phyloP scores from a whole-genome alignment of 2,329 filamentous ascomycete species.

The Aureobasidium sp. region DNA sequence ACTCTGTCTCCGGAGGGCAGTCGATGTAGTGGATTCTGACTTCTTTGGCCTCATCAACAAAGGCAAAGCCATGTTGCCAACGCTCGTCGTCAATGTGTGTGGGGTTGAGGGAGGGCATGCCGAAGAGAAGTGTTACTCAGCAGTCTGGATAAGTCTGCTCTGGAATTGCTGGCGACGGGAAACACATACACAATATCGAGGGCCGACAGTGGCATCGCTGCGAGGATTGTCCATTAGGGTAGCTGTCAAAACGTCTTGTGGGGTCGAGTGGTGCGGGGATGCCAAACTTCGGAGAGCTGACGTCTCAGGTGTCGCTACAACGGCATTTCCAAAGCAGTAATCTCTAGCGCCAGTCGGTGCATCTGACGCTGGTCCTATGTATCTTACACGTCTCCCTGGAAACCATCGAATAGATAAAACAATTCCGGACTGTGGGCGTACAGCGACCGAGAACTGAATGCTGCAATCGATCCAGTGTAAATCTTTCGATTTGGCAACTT shows the following conservation, averaged over 20 bases:
- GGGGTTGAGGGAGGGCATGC: slow-evolving; percentile 1
- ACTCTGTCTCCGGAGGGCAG: not conserved
- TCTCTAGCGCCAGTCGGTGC: not conserved
- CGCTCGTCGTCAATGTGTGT: slow-evolving; percentile 1
- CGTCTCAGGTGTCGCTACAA: not conserved
- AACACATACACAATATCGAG: not conserved
- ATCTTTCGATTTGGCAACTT: no score
- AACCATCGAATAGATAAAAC: no score
- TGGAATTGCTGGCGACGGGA: not conserved
- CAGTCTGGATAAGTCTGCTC: not conserved
- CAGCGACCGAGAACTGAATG: no score
- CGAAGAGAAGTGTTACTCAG: no score
- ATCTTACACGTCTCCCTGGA: no score
- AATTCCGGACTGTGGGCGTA: no score
- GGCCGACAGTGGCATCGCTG: not conserved
- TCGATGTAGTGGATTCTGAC: slow-evolving; percentile 22
- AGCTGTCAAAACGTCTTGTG: not conserved
- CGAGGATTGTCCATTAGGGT: not conserved
- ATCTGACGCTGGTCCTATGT: no score
- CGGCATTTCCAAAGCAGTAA: not conserved
- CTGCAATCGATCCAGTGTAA: no score
- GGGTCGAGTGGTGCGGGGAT: not conserved
- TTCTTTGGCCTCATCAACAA: slow-evolving; percentile 1
- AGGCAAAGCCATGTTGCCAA: slow-evolving; percentile 2
- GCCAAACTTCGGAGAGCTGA: not conserved